phyloP scores from a whole-genome alignment of 75 land plant species.

The Azolla pinnata region DNA sequence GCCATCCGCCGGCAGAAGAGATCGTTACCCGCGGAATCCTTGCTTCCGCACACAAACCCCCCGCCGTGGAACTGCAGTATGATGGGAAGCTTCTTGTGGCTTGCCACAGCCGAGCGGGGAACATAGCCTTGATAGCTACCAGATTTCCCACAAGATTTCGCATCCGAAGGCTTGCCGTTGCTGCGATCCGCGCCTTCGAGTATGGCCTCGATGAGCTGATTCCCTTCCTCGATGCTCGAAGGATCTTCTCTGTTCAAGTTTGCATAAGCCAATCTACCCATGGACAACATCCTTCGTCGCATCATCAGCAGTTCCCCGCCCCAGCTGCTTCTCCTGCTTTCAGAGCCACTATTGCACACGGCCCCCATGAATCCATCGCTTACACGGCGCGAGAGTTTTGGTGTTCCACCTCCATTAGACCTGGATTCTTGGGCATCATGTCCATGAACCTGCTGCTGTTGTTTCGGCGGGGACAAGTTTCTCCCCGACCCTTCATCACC shows the following conservation, averaged over 20 bases:
- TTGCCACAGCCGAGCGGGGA: conserved; percentile 25
- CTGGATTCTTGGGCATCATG: conserved; percentile 5
- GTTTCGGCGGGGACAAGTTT: not conserved
- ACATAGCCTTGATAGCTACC: conserved; percentile 51
- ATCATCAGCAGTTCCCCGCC: not conserved
- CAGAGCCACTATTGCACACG: not conserved
- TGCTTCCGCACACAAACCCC: conserved; percentile 66
- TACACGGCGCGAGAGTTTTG: not conserved
- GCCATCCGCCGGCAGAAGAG: conserved; percentile 74
- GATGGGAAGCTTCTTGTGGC: conserved; percentile 53
- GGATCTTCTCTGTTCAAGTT: too few species aligned
- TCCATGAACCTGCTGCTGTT: not conserved
- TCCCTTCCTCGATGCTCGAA: not conserved
- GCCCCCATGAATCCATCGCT: not conserved
- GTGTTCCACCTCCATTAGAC: conserved; percentile 18
- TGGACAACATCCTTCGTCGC: not conserved
- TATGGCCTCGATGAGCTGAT: not conserved
- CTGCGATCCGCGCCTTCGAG: too few species aligned
- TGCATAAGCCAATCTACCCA: too few species aligned
- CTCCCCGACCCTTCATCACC: conserved; percentile 6
- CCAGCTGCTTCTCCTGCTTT: conserved; percentile 12
- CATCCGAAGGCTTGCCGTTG: not conserved
- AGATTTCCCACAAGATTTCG: not conserved
- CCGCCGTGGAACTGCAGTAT: conserved; percentile 90
- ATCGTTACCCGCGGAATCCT: conserved; percentile 68